A percentile compares a stretch with the other conserved stretches of the same genome.
These are phyloP conservation scores for Trichoderma gracile DNA, from an alignment of 2,329 filamentous ascomycete species.

Conservation along the genomic window DNA sequence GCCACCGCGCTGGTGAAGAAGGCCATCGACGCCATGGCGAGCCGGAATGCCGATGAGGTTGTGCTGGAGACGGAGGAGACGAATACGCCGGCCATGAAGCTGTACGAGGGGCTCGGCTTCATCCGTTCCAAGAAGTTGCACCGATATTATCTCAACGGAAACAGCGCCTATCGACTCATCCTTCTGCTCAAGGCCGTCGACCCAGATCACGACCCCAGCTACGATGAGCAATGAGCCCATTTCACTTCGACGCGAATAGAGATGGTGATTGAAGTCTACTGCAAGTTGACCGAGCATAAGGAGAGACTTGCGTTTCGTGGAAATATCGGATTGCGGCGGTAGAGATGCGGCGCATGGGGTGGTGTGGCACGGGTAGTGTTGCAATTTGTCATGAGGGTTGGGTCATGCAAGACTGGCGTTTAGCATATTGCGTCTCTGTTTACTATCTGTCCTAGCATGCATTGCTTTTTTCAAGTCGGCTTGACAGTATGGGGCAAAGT, in stretches of 20 bases:
- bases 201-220: slow-evolving; percentile 42
- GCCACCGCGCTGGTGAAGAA: slow-evolving; percentile 84
- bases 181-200: slow-evolving; percentile 68
- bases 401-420: slow-evolving; percentile 23
- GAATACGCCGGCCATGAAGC: slow-evolving; percentile 82
- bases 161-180: slow-evolving; percentile 86
- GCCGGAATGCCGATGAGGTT: slow-evolving; percentile 83
- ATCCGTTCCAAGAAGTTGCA: slow-evolving; percentile 89
- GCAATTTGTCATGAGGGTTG: neutral
- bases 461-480: neutral
- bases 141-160: slow-evolving; percentile 95
- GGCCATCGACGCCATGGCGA: slow-evolving; percentile 89
- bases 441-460: slow-evolving; percentile 5
- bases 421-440: slow-evolving; percentile 10
- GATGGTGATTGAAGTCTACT: no score
- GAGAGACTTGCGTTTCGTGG: neutral
- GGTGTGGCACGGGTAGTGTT: neutral
- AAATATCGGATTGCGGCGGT: neutral
- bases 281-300: neutral
- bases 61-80: slow-evolving; percentile 95
- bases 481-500: neutral
- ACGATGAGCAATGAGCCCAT: slow-evolving; percentile 17
- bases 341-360: neutral
- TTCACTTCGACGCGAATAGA: no score
- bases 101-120: slow-evolving; percentile 93